These are phyloP conservation scores for Nigrospora osmanthi DNA, from an alignment of 2,329 filamentous ascomycete species.

Conservation along the genomic window DNA sequence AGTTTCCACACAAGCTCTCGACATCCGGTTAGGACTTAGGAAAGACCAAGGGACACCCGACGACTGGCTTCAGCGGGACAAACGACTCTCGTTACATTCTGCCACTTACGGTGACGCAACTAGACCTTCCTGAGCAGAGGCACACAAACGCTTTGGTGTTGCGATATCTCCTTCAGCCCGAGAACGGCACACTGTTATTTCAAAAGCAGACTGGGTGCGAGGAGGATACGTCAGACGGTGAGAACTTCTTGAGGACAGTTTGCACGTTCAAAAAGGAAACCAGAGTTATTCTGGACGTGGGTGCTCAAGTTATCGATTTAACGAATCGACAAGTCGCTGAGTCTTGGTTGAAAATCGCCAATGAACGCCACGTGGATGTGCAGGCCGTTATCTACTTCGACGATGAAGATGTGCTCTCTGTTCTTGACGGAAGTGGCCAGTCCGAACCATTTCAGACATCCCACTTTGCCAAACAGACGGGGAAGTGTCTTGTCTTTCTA, in stretches of 20 bases:
- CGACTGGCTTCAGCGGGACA: conserved; percentile 64
- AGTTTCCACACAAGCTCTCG: conserved; percentile 56
- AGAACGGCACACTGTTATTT: conserved; percentile 29
- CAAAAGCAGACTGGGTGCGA: background rate
- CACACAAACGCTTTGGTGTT: conserved; percentile 65
- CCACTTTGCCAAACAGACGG: conserved; percentile 46
- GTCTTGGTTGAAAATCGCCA: conserved; percentile 38
- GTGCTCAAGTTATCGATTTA: conserved; percentile 60
- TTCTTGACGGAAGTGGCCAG: conserved; percentile 39
- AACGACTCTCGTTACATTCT: conserved; percentile 54
- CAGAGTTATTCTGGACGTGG: conserved; percentile 62
- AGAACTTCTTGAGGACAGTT: conserved; percentile 37
- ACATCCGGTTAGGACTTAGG: conserved; percentile 64
- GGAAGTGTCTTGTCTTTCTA: conserved; percentile 56
- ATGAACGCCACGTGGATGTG: conserved; percentile 5
- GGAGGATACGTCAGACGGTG: conserved; percentile 25
- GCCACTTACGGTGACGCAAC: conserved; percentile 46
- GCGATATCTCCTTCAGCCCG: conserved; percentile 42
- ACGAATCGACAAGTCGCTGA: conserved; percentile 46
- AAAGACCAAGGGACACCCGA: conserved; percentile 33
- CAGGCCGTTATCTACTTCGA: conserved; percentile 52
- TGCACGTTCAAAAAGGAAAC: conserved; percentile 26
- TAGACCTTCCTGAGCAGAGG: conserved; percentile 42
- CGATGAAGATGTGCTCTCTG: conserved; percentile 43
- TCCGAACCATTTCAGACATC: conserved; percentile 48